These are phyloP conservation scores for Casaregolazyma lundiana DNA, from an alignment of 1,139 yeast species.

Conservation along the genomic window DNA sequence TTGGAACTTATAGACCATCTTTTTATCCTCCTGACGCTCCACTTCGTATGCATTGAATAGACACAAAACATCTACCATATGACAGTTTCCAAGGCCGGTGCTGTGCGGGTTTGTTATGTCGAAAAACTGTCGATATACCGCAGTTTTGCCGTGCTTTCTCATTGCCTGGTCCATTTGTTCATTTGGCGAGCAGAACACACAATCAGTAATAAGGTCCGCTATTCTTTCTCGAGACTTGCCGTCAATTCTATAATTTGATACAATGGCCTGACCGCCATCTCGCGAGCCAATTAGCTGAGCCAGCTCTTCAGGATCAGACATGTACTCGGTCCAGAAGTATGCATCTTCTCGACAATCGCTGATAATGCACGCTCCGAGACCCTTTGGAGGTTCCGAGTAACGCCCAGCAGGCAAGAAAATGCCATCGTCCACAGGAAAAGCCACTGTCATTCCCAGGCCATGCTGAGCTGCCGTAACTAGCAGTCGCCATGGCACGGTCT, in stretches of 20 bases:
- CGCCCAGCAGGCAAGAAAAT: conserved; percentile 16
- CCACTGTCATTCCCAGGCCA: conserved; percentile 17
- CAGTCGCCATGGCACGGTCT: conserved; percentile 16
- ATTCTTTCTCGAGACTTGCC: conserved; percentile 8
- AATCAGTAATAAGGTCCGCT: conserved; percentile 19
- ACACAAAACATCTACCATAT: conserved; percentile 31
- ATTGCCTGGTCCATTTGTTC: conserved; percentile 14
- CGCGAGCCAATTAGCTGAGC: conserved; percentile 4
- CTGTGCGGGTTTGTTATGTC: conserved; percentile 27
- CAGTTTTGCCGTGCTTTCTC: conserved; percentile 11
- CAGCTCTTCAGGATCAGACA: conserved; percentile 6
- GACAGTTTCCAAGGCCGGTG: conserved; percentile 26
- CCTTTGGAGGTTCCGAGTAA: conserved; percentile 9
- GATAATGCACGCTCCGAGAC: conserved; percentile 17
- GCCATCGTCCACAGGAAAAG: conserved; percentile 23
- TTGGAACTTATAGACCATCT: conserved; percentile 21
- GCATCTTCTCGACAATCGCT: conserved; percentile 27
- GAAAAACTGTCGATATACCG: conserved; percentile 26
- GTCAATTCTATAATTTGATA: conserved; percentile 12
- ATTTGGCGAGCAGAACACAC: conserved; percentile 18
- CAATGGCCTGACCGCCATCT: conserved; percentile 12
- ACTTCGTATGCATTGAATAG: conserved; percentile 25
- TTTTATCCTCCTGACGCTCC: conserved; percentile 13
- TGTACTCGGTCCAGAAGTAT: conserved; percentile 22
- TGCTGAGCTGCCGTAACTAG: conserved; percentile 20